phyloP scores from a whole-genome alignment of 164 flowering plant species.

The Sedum album region DNA sequence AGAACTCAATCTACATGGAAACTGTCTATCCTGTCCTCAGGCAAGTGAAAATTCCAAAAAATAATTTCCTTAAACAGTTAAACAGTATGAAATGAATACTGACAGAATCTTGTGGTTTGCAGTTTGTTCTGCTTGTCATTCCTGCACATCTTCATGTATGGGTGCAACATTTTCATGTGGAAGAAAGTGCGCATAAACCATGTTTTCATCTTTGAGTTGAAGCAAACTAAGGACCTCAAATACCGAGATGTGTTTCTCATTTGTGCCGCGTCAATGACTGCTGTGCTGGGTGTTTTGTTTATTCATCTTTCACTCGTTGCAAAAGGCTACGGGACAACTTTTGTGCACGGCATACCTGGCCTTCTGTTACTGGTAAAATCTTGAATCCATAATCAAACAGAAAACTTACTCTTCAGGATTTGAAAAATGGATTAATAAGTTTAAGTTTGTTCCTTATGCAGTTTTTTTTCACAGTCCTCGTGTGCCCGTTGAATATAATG shows the following conservation, averaged over 20 bases:
- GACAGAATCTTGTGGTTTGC: constrained; percentile 24
- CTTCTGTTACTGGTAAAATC: constrained; percentile 56
- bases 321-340: constrained; percentile 53
- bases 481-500: constrained; percentile 74
- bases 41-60: constrained; percentile 25
- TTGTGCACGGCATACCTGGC: constrained; percentile 72
- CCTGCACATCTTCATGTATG: constrained; percentile 77
- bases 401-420: neutral
- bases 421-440: neutral
- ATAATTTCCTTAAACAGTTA: neutral
- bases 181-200: constrained; percentile 73
- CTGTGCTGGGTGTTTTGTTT: constrained; percentile 73
- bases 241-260: constrained; percentile 86
- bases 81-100: neutral
- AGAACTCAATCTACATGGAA: constrained; percentile 68
- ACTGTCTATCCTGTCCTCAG: constrained; percentile 90
- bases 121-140: constrained; percentile 90
- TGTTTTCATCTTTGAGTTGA: constrained; percentile 80
- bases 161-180: constrained; percentile 95
- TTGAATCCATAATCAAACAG: neutral
- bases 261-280: constrained; percentile 64
- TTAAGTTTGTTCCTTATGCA: constrained; percentile 20
- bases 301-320: constrained; percentile 55
- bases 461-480: constrained; percentile 54
- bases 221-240: constrained; percentile 78